Conservation (phyloP, 768 basidiomycete genomes). For the Tulasnella calospora region DNA sequence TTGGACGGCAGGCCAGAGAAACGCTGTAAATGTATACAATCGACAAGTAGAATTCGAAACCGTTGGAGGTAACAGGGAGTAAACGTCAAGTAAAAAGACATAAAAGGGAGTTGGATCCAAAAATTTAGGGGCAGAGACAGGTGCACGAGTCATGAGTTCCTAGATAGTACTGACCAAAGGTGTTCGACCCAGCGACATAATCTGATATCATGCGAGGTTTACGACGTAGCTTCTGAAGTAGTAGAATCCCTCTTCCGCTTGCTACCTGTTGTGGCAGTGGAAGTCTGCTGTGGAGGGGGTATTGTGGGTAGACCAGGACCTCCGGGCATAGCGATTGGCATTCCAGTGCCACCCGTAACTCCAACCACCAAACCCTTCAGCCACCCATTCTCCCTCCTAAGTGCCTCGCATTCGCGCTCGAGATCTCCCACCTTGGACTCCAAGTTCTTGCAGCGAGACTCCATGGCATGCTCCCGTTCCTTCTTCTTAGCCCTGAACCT, state of each 20-base stretch:
- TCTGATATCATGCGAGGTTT: not conserved
- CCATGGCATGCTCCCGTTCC: constrained; percentile 85
- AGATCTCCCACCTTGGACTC: constrained; percentile 72
- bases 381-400: constrained; percentile 89
- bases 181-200: not conserved
- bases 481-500: constrained; percentile 96
- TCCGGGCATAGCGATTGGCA: constrained; percentile 17
- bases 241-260: constrained; percentile 12
- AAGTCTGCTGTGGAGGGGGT: not conserved
- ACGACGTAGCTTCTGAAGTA: not conserved
- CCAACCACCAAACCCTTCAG: constrained; percentile 85
- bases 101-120: constrained; percentile 16
- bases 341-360: constrained; percentile 46
- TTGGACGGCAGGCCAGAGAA: not conserved
- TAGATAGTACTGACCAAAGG: not conserved
- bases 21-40: not conserved
- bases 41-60: not conserved
- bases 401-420: constrained; percentile 85
- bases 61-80: not conserved
- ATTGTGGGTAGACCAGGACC: constrained; percentile 10
- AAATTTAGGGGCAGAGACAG: not conserved
- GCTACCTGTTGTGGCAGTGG: not conserved
- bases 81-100: not conserved
- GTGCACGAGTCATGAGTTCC: not conserved
- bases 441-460: constrained; percentile 78